Evolutionary conservation across 331 rosid species (phyloP), one percentile per base, ranked within the genome.

Genomic region (Acacia pycnantha): DNA sequence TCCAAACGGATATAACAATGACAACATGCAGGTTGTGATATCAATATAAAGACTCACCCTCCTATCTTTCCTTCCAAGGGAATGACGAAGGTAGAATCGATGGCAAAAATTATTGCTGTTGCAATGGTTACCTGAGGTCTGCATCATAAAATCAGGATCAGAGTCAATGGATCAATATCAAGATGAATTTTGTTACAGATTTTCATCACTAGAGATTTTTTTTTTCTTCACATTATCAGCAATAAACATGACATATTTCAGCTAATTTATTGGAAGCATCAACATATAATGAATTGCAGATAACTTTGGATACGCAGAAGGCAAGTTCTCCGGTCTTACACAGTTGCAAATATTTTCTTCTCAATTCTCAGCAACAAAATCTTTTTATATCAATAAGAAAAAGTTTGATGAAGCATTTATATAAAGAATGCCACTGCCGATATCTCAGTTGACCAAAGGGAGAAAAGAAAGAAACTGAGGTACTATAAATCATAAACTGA

Each of bases 31-130:
- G 26, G 14, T 41, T 8, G 61, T 31, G 5, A 48, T 10, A 24
- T 35, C 21, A 51, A 62, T 73, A 65, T 24, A 58, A 24, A 80
- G 56, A 87, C 96, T 90, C 85, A 93, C 98, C 91, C 98, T 91
- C 82, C 98, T 88, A 84, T 95, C 98, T 82, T 93, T 95, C 86
- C 89, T 93, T 77, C 88, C 95, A 85, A 87, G 97, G 81, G 98
- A 95, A 82, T 95, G 98, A 59, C 93, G 92, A 82, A 90, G 97
- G 80, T 90, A 95, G 86, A 93, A 92, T 74, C 98, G 92, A 70
- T 95, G 98, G 81, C 98, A 95, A 88, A 95, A 35, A 92, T 93
- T 83, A 93, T 93, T 68, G 98, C 97, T 21, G 98, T 92, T 31
- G 98, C 98, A 77, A 95, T 95, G 67, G 98, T 91, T 78, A 93